Base-by-base conservation (phyloP, 2,329 filamentous ascomycete species). In the Kalaharituber pfeilii region DNA sequence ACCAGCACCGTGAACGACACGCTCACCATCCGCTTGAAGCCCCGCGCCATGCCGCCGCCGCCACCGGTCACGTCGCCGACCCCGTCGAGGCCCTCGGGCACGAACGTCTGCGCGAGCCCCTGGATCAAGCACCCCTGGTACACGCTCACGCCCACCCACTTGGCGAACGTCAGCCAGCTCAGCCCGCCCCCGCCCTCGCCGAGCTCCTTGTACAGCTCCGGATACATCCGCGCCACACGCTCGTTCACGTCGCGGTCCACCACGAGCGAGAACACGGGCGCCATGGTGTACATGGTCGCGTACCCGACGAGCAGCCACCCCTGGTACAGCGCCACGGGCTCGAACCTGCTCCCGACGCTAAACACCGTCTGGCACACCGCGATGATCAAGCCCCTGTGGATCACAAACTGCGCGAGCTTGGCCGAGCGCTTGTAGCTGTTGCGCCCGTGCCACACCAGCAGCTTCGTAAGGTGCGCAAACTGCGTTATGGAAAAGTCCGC, bases 371-470 rank as follows among this genome's bases (percentile, higher is more conserved):
- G 91, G 64, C 88, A 95, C 26, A 96, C 87, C 53, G 80, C 82
- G 65, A 98, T 94, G 65, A 98, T 94, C 45, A 98, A 73, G 51
- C 91, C 91, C 64, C 91, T 84, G 67, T 98, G 93, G 64, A 98
- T 98, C 64, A 98, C 89, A 68, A 98, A 98, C 67, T 96, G 93
- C 0, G 86, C 87, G 24, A 98, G 77, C 70, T 98, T 98, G 26
- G 91, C 91, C 56, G 81, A 86, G 47, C 93, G 80, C 69, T 96
- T 96, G 74, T 98, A 98, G 63, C 82, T 89, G 70, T 98, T 98
- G 28, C 93, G 81, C 1, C 91, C 91, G 67, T 98, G 93, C 91
- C 93, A 98, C 33, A 98, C 87, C n/a, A 98, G 77, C 1, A 98
- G 76, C 69, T 96, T 98, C 50, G 89, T 94, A 20, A 98, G 72